Evolutionary conservation across 345 rosid species (phyloP).

Genomic region (Murraya paniculata): DNA sequence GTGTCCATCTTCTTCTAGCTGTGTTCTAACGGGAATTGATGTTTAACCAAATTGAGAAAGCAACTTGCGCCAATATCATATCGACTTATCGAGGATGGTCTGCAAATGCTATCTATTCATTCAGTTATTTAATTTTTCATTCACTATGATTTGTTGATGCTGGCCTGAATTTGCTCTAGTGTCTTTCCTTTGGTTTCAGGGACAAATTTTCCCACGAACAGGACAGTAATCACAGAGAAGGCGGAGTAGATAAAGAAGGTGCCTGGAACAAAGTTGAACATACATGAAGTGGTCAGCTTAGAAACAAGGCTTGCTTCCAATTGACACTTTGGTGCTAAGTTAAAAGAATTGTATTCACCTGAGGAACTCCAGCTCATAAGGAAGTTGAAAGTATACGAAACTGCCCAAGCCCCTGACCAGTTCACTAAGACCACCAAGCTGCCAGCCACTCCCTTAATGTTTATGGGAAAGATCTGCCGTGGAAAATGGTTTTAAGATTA

Average conservation of each 20-base stretch:
- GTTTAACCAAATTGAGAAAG: not conserved
- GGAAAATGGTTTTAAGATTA: not conserved
- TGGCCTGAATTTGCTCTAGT: constrained; percentile 77
- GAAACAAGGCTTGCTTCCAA: not conserved
- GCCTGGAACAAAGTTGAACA: constrained; percentile 41
- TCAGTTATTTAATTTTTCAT: no score
- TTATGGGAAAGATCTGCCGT: constrained; percentile 78
- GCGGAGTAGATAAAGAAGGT: constrained; percentile 72
- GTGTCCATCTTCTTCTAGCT: not conserved
- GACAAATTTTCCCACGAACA: constrained; percentile 72
- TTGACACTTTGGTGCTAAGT: not conserved
- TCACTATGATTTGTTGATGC: constrained; percentile 46
- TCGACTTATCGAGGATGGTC: not conserved
- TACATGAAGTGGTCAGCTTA: not conserved
- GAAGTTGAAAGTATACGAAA: constrained; percentile 84
- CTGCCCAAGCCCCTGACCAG: constrained; percentile 93
- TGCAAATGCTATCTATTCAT: not conserved
- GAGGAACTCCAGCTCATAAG: constrained; percentile 79
- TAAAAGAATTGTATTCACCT: constrained; percentile 31
- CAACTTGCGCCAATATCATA: not conserved
- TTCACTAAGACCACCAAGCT: constrained; percentile 90
- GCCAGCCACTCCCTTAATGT: constrained; percentile 84
- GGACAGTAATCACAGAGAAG: constrained; percentile 52
- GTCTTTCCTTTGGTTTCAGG: constrained; percentile 97
- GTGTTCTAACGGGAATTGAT: not conserved